These are phyloP conservation scores for Sporisorium iseilematis-ciliati DNA, from an alignment of 1,284 basidiomycete species.

Conservation along the genomic window DNA sequence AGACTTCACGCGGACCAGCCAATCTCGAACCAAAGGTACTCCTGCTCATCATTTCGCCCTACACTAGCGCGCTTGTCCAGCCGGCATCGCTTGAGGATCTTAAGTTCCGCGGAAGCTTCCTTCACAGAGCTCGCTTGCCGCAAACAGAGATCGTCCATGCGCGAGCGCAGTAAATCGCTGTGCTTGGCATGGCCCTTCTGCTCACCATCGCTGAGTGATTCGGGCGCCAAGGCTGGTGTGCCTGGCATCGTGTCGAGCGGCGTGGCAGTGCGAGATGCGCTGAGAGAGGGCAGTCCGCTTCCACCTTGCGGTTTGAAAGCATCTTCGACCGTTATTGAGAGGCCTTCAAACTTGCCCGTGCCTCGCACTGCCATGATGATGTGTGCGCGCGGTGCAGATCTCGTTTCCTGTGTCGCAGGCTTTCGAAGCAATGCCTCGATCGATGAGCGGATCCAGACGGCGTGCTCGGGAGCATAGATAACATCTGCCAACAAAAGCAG, in stretches of 20 bases:
- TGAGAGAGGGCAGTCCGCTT: constrained; percentile 26
- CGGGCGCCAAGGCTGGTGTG: constrained; percentile 22
- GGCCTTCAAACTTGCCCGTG: constrained; percentile 48
- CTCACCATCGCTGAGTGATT: not conserved
- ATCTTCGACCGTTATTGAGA: constrained; percentile 37
- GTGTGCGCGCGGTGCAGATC: constrained; percentile 26
- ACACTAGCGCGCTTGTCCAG: constrained; percentile 38
- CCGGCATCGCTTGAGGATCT: constrained; percentile 26
- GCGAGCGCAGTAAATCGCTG: constrained; percentile 27
- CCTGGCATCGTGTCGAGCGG: constrained; percentile 41
- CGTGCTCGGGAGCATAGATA: constrained; percentile 47
- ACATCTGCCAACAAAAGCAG: constrained; percentile 47
- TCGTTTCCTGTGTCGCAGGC: constrained; percentile 2
- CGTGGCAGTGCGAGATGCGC: constrained; percentile 19
- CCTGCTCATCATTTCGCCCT: constrained; percentile 49
- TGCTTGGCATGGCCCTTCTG: constrained; percentile 18
- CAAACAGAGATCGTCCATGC: constrained; percentile 26
- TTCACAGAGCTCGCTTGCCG: not conserved
- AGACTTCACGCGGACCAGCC: constrained; percentile 20
- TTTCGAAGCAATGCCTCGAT: constrained; percentile 39
- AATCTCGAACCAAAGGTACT: constrained; percentile 52
- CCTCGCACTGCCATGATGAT: constrained; percentile 47
- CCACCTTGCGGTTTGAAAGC: constrained; percentile 25
- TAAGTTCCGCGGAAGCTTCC: constrained; percentile 11
- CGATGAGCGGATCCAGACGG: constrained; percentile 44